Evolutionary conservation across 495 filamentous ascomycete genomes (phyloP), one percentile per base, ranked within the genome.

Genomic region (Xylaria flabelliformis): DNA sequence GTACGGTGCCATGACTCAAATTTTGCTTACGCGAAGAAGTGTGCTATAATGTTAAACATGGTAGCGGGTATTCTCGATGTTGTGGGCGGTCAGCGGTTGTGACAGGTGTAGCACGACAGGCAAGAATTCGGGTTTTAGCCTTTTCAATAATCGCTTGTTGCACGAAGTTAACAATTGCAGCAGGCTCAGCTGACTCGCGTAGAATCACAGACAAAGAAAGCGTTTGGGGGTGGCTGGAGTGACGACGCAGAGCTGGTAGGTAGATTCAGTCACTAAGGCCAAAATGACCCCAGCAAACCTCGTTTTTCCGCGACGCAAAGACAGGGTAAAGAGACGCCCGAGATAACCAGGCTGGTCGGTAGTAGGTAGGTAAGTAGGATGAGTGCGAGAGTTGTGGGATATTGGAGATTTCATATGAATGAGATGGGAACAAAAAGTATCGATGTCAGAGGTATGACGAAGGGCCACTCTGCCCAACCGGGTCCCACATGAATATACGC

Each of bases 1-100:
- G 44, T 34, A 13, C 32, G 12, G 24, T 34, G 32, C 58, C 9
- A 29, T 39, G 12, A 39, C 21, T 46, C 12, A 13, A 62, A 29
- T n/a, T 46, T 12, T 34, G 26, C 71, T 63, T 62, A 73, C 71
- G 71, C 64, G 24, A 73, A 67, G 53, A 68, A 68, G 56, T 73
- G 42, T 24, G 71, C 71, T 51, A 73, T 36, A 3, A 73, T 67
- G 56, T 64, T 62, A 56, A 73, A 73, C 71, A 73, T 73, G 64
- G 56, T 56, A 41, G 36, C 39, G 24, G 50, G 21, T 63, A 2
- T 29, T 26, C 29, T 62, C 24, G 69, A 56, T 8, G 15, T 59
- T 21, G 26, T 32, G 36, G 39, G 21, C 26, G 17, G 24, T n/a
- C 9, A 51, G 21, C 12, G 26, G 24, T n/a, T 10, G 66, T 29